These are phyloP conservation scores for Diaporthe nobilis DNA, from an alignment of 2,329 filamentous ascomycete species.

Conservation along the genomic window DNA sequence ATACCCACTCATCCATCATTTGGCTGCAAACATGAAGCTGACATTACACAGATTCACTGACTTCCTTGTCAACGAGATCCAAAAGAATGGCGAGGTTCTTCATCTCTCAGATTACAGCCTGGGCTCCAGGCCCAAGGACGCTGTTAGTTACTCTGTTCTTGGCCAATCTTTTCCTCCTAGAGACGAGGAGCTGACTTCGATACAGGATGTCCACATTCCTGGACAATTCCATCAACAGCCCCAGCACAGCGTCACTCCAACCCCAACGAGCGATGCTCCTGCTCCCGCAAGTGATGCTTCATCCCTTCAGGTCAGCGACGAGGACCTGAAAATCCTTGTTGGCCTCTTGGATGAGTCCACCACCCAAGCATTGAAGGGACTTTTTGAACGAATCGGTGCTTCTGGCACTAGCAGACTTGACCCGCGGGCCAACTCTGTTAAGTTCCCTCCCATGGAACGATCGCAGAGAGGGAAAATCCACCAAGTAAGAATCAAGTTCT, in stretches of 20 bases:
- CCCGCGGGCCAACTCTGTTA: slow-evolving; percentile 51
- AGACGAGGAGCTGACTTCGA: neutral
- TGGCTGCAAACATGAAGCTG: slow-evolving; percentile 22
- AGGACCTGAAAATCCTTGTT: slow-evolving; percentile 54
- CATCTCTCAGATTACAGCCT: slow-evolving; percentile 68
- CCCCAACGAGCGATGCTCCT: slow-evolving; percentile 46
- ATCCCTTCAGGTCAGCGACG: slow-evolving; percentile 46
- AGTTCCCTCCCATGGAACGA: slow-evolving; percentile 60
- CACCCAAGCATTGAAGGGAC: slow-evolving; percentile 56
- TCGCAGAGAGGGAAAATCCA: slow-evolving; percentile 63
- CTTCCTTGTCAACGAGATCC: slow-evolving; percentile 92
- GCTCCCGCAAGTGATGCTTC: slow-evolving; percentile 24
- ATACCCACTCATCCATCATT: neutral
- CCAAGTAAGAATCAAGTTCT: slow-evolving; percentile 52
- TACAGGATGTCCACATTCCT: slow-evolving; percentile 32
- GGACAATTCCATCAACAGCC: slow-evolving; percentile 16
- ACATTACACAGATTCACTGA: slow-evolving; percentile 79
- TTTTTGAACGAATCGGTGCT: slow-evolving; percentile 54
- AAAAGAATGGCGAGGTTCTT: slow-evolving; percentile 80
- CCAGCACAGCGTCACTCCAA: slow-evolving; percentile 45
- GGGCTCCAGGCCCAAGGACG: slow-evolving; percentile 27
- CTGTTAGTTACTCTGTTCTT: slow-evolving; percentile 36
- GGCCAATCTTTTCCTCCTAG: neutral
- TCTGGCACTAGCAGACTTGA: slow-evolving; percentile 48
- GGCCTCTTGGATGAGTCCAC: slow-evolving; percentile 57